These are phyloP conservation scores for Lepraria neglecta DNA, from an alignment of 495 filamentous ascomycete genomes.

Conservation along the genomic window DNA sequence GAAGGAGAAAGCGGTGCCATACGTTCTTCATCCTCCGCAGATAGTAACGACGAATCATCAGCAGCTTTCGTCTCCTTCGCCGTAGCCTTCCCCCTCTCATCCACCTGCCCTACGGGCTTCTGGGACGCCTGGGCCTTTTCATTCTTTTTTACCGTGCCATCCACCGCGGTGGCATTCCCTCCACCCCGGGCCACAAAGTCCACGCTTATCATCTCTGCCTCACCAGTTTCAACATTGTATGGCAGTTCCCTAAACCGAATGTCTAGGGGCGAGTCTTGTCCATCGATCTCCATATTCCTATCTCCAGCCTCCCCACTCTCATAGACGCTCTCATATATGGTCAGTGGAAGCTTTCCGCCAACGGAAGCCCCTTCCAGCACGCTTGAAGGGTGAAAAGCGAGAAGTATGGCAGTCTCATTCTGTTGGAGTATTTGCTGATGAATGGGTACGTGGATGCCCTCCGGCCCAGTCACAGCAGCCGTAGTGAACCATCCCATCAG, in stretches of 20 bases:
- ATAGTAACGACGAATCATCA: slow-evolving; percentile 49
- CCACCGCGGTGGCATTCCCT: slow-evolving; percentile 64
- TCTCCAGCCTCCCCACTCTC: slow-evolving; percentile 54
- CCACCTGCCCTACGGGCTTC: slow-evolving; percentile 18
- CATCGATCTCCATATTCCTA: slow-evolving; percentile 68
- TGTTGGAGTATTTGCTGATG: slow-evolving; percentile 68
- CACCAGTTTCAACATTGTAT: slow-evolving; percentile 84
- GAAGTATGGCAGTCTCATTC: slow-evolving; percentile 82
- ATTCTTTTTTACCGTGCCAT: slow-evolving; percentile 29
- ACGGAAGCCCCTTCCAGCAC: slow-evolving; percentile 37
- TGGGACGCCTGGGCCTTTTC: slow-evolving; percentile 23
- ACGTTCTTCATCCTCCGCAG: slow-evolving; percentile 72
- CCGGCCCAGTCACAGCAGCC: slow-evolving; percentile 64
- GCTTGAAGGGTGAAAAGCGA: slow-evolving; percentile 70
- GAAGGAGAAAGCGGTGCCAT: slow-evolving; percentile 24
- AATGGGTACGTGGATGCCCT: slow-evolving; percentile 58
- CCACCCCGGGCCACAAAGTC: slow-evolving; percentile 82
- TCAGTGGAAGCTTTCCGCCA: slow-evolving; percentile 78
- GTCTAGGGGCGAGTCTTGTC: slow-evolving; percentile 47
- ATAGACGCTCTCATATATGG: slow-evolving; percentile 80
- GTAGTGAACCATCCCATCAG: slow-evolving; percentile 95
- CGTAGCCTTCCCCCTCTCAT: slow-evolving; percentile 36
- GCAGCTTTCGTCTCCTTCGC: slow-evolving; percentile 35
- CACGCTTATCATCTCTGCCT: slow-evolving; percentile 95
- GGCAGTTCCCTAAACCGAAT: slow-evolving; percentile 77